Conservation (phyloP, 345 rosid genomes). For the Anacardium occidentale region DNA sequence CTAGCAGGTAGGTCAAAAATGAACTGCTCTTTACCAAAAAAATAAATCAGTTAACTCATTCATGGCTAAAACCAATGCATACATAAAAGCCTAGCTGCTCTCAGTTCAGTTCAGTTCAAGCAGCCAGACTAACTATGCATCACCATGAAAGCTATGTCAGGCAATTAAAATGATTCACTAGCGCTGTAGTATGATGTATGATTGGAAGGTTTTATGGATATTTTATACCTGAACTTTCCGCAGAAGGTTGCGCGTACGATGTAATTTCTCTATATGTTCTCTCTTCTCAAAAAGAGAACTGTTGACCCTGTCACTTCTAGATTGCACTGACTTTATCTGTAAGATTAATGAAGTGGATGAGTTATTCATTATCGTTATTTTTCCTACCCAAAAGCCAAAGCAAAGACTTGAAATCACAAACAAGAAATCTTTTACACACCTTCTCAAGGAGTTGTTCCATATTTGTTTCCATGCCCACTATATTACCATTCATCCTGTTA, state of each 20-base stretch:
- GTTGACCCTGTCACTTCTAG: conserved; percentile 95
- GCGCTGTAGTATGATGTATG: neutral
- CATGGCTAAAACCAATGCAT: conserved; percentile 4
- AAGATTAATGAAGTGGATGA: conserved; percentile 15
- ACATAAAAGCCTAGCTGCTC: neutral
- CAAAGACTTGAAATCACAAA: neutral
- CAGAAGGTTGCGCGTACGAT: conserved; percentile 91
- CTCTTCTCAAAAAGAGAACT: conserved; percentile 89
- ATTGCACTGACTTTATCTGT: conserved; percentile 96
- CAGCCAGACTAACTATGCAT: conserved; percentile 9
- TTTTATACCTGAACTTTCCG: conserved; percentile 90
- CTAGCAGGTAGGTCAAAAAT: conserved; percentile 97
- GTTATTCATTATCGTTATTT: neutral
- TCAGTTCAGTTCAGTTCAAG: neutral
- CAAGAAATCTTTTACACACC: conserved; percentile 37
- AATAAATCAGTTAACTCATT: conserved; percentile 39
- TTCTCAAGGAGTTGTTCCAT: conserved; percentile 94
- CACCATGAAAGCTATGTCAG: neutral
- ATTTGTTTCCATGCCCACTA: conserved; percentile 93
- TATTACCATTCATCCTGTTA: conserved; percentile 94
- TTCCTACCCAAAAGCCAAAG: conserved; percentile 4
- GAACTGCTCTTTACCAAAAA: conserved; percentile 80
- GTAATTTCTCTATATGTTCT: conserved; percentile 94
- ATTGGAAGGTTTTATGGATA: neutral
- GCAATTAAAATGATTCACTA: neutral